These are phyloP conservation scores for Cryptosporidium muris DNA, from an alignment of 169 alveolate genomes.

Conservation along the genomic window DNA sequence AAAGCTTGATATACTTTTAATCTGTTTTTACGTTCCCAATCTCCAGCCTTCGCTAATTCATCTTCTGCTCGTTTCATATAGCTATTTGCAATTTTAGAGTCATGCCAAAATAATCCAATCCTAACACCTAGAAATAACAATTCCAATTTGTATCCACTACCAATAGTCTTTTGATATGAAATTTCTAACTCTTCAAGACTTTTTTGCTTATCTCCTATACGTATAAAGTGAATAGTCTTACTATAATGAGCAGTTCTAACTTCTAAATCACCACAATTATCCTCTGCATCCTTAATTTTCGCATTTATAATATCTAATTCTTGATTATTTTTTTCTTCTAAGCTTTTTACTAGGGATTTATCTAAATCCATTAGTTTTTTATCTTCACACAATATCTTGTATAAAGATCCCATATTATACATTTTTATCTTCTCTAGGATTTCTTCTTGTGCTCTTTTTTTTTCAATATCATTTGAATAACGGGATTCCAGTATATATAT, in stretches of 20 bases:
- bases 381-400: constrained; percentile 2
- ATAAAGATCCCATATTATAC: constrained; percentile 36
- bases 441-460: neutral
- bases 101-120: constrained; percentile 76
- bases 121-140: constrained; percentile 77
- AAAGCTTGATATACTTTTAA: constrained; percentile 93
- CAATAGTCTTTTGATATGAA: constrained; percentile 76
- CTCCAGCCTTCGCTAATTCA: constrained; percentile 94
- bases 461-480: constrained; percentile 14
- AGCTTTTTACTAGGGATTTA: neutral
- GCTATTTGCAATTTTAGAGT: constrained; percentile 61
- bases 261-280: constrained; percentile 80
- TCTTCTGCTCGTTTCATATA: constrained; percentile 33
- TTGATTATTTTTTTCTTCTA: constrained; percentile 1
- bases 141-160: constrained; percentile 79
- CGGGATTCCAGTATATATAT: constrained; percentile 11
- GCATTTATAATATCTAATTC: constrained; percentile 74
- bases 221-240: constrained; percentile 72
- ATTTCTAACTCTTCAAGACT: constrained; percentile 65
- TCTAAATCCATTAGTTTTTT: neutral
- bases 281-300: constrained; percentile 79
- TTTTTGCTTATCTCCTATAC: constrained; percentile 30
- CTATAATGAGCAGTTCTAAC: constrained; percentile 81
- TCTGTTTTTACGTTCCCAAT: constrained; percentile 97
- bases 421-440: constrained; percentile 1